These are phyloP conservation scores for Chamaecrista fasciculata DNA, from an alignment of 306 rosid genomes.

Conservation along the genomic window DNA sequence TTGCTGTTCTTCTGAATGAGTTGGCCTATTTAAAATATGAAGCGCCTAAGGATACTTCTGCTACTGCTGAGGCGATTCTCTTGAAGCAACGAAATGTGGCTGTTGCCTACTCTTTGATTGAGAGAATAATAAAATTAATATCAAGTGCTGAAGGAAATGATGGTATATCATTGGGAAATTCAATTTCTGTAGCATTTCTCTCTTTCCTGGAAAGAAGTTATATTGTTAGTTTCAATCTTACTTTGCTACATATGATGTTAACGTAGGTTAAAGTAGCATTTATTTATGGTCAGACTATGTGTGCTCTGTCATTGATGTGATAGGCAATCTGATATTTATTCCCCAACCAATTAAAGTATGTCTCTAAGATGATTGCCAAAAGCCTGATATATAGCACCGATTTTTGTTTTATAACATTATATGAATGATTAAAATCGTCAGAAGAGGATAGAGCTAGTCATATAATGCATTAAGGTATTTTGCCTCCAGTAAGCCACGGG, in stretches of 20 bases:
- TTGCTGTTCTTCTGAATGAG: slow-evolving; percentile 87
- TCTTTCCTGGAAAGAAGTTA: background rate
- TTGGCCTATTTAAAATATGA: slow-evolving; percentile 83
- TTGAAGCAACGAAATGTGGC: slow-evolving; percentile 67
- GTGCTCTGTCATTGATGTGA: background rate
- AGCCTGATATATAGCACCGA: background rate
- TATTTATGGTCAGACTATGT: background rate
- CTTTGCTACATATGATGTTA: slow-evolving; percentile 9
- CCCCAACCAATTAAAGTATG: background rate
- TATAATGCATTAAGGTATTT: background rate
- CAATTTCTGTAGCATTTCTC: slow-evolving; percentile 15
- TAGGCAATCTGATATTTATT: background rate
- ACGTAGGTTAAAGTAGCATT: background rate
- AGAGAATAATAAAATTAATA: slow-evolving; percentile 75
- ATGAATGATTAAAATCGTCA: background rate
- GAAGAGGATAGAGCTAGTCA: background rate
- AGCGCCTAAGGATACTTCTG: slow-evolving; percentile 62
- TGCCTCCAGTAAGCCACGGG: background rate
- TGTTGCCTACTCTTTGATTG: slow-evolving; percentile 75
- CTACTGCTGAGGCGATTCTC: slow-evolving; percentile 57
- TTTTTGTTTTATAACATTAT: background rate
- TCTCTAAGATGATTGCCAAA: background rate
- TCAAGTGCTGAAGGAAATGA: slow-evolving; percentile 58
- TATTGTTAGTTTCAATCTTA: background rate
- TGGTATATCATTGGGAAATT: slow-evolving; percentile 44